These are phyloP conservation scores for Atkinsonella texensis DNA, from an alignment of 2,329 filamentous ascomycete genomes.

Conservation along the genomic window DNA sequence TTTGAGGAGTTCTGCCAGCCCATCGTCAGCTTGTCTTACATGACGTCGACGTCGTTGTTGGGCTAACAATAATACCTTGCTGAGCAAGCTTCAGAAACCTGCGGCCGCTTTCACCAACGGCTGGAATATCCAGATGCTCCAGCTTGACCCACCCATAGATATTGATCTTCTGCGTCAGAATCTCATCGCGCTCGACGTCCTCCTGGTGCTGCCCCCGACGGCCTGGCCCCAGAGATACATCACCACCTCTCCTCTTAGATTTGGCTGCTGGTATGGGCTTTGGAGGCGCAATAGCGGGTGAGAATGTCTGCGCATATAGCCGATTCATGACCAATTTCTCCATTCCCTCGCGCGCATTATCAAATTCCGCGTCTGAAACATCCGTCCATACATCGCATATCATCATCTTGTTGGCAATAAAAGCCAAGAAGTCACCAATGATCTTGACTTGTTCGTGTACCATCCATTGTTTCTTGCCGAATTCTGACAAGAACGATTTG, in stretches of 20 bases:
- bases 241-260: slow-evolving; percentile 54
- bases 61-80: slow-evolving; percentile 44
- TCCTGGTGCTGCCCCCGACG: slow-evolving; percentile 92
- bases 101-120: slow-evolving; percentile 72
- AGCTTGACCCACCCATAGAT: slow-evolving; percentile 95
- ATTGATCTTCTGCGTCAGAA: slow-evolving; percentile 90
- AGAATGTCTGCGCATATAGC: slow-evolving; percentile 91
- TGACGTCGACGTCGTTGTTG: background rate
- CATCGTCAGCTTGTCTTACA: background rate
- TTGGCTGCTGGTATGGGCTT: slow-evolving; percentile 59
- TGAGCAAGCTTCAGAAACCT: slow-evolving; percentile 84
- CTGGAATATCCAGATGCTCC: slow-evolving; percentile 83
- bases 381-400: slow-evolving; percentile 94
- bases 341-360: slow-evolving; percentile 97
- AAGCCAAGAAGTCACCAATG: slow-evolving; percentile 88
- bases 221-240: slow-evolving; percentile 65
- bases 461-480: slow-evolving; percentile 98
- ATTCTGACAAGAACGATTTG: slow-evolving; percentile 87
- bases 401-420: slow-evolving; percentile 97
- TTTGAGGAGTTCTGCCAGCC: slow-evolving; percentile 67
- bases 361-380: slow-evolving; percentile 92
- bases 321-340: slow-evolving; percentile 99
- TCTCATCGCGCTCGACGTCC: slow-evolving; percentile 90
- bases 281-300: slow-evolving; percentile 76
- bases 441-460: slow-evolving; percentile 99